These are phyloP conservation scores for Solanum bulbocastanum DNA, from an alignment of 257 asterid species.

Conservation along the genomic window DNA sequence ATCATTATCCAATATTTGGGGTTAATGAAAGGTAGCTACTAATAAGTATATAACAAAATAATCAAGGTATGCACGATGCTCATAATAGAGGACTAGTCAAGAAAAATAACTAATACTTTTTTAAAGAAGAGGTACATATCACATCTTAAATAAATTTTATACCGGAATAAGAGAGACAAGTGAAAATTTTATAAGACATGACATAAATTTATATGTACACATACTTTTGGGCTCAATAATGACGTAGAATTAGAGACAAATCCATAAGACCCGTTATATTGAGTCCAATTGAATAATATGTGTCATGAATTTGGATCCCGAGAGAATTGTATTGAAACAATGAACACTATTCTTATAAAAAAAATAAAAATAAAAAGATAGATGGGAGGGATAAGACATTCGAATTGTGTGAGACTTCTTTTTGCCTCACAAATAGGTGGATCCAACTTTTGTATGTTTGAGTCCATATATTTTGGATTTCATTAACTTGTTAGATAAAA, in stretches of 20 bases:
- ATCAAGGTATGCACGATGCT: not conserved
- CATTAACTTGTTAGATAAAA: not conserved
- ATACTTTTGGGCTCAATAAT: not conserved
- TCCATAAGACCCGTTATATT: not conserved
- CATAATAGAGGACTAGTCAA: no score
- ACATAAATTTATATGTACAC: not conserved
- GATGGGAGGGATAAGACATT: not conserved
- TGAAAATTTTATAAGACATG: not conserved
- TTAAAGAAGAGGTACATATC: no score
- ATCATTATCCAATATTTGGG: not conserved
- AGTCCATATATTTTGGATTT: not conserved
- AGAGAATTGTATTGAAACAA: not conserved
- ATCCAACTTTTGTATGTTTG: not conserved
- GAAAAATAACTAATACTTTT: no score
- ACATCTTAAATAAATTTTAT: not conserved
- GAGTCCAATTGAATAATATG: not conserved
- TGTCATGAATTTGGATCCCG: not conserved
- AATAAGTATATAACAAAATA: not conserved
- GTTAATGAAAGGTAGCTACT: no score
- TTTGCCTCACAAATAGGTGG: not conserved
- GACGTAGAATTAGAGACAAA: not conserved
- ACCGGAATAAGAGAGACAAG: not conserved
- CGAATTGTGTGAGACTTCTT: not conserved
- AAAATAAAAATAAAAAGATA: no score
- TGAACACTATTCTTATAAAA: not conserved